Conservation (phyloP, 768 basidiomycete species). For the Boletus subparvulus region DNA sequence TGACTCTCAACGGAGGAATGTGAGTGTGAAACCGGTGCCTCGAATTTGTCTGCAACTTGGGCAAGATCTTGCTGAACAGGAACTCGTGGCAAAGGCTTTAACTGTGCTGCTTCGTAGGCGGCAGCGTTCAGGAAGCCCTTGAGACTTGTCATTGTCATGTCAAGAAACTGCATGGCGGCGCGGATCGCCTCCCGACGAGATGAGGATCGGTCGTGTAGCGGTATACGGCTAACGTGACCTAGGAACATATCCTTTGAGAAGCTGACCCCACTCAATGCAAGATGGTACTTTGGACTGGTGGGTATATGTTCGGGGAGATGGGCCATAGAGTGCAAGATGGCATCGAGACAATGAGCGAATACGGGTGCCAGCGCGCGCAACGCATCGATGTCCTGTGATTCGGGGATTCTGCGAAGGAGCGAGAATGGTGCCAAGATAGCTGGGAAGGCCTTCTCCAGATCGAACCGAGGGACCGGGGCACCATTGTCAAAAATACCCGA, state of each 20-base stretch:
- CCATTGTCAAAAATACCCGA: constrained; percentile 11
- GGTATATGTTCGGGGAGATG: constrained; percentile 23
- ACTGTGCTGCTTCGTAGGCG: constrained; percentile 28
- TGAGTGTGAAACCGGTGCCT: not conserved
- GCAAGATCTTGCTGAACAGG: constrained; percentile 11
- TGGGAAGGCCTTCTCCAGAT: constrained; percentile 37
- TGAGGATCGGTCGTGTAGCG: not conserved
- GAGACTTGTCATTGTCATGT: constrained; percentile 33
- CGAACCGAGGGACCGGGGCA: constrained; percentile 19
- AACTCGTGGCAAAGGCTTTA: constrained; percentile 26
- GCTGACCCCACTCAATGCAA: constrained; percentile 20
- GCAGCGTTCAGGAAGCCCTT: constrained; percentile 32
- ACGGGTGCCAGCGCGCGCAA: constrained; percentile 29
- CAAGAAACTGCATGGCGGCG: constrained; percentile 27
- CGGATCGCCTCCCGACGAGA: constrained; percentile 13
- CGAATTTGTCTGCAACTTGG: constrained; percentile 2
- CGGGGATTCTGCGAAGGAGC: constrained; percentile 26
- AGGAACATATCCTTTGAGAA: constrained; percentile 26
- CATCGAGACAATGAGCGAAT: constrained; percentile 25
- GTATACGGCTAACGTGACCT: constrained; percentile 17
- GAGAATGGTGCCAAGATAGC: constrained; percentile 33
- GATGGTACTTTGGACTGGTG: constrained; percentile 20
- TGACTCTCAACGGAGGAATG: constrained; percentile 6
- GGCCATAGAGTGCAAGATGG: constrained; percentile 28
- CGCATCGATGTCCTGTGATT: constrained; percentile 26